Evolutionary conservation across 495 filamentous ascomycete species (phyloP), one percentile per base, ranked within the genome.

Genomic region (Penicillium malachiteum): DNA sequence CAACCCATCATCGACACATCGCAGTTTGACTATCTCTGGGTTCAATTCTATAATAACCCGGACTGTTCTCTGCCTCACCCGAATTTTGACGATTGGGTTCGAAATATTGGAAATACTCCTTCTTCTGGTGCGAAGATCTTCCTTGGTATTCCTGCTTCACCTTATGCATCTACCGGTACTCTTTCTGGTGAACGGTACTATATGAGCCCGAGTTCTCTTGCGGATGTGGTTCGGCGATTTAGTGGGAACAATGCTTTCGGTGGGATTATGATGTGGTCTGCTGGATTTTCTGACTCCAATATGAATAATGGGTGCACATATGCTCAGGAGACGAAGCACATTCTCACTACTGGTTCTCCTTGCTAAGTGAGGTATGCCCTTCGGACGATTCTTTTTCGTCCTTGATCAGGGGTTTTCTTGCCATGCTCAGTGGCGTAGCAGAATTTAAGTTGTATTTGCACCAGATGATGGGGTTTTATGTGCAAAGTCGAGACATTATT

Each of bases 181-280:
- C 58, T 63, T 0, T 65, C 58, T 34, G 78, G 74, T 8, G 70
- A 66, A 26, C 67, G 62, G 7, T 79, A 78, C 50, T 83, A 81
- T 50, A 58, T 81, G 1, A 61, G 63, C 0, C 74, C 76, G 0
- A 65, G 54, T 7, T 58, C 71, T 34, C 67, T 84, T 21, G 61
- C 67, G 12, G 5, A 17, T 6, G 10, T 46, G 16, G 65, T 79
- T 37, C 60, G 44, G 26, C 57, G 70, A 1, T 61, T 62, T 46
- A 68, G 65, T 45, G 61, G 56, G 41, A 64, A 73, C 48, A 48
- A 62, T 12, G 72, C 75, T 17, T 77, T 81, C 50, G 81, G 79
- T 6, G 81, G 81, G 7, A 65, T 83, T 40, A 79, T 83, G 81
- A 67, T 84, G 59, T 83, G 81, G 81, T 75, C 74, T 55, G 81